These are phyloP conservation scores for Tubosaeta sp. DNA, from an alignment of 768 basidiomycete genomes.

Conservation along the genomic window DNA sequence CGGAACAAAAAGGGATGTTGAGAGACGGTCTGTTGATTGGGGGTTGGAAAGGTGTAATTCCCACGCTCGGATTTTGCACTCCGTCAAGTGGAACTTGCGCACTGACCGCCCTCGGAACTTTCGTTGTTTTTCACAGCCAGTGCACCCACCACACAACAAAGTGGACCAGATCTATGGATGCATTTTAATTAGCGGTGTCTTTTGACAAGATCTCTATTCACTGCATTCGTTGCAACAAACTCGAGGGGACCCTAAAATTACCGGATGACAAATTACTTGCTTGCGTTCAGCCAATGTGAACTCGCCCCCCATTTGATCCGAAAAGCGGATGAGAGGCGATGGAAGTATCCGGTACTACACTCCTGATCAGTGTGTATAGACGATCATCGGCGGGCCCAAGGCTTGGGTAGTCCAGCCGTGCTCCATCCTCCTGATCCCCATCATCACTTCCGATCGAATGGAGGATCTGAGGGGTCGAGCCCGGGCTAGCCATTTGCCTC, in stretches of 20 bases:
- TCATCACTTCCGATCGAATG: not conserved
- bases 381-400: constrained; percentile 1
- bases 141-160: not conserved
- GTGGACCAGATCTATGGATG: not conserved
- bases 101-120: constrained; percentile 30
- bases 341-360: not conserved
- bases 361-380: not conserved
- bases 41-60: constrained; percentile 19
- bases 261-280: not conserved
- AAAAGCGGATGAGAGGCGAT: not conserved
- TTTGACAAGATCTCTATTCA: not conserved
- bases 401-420: not conserved
- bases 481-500: not conserved
- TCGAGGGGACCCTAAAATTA: not conserved
- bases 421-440: constrained; percentile 1
- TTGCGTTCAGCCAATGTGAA: too few relatives aligned
- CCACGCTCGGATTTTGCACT: constrained; percentile 30
- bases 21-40: constrained; percentile 22
- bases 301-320: too few relatives aligned
- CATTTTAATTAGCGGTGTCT: not conserved
- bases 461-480: not conserved
- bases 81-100: constrained; percentile 23
- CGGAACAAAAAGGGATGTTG: constrained; percentile 18
- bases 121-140: not conserved
- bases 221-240: not conserved